Base-by-base conservation (phyloP, 2,329 filamentous ascomycete genomes). In the Sclerotinia trifoliorum region DNA sequence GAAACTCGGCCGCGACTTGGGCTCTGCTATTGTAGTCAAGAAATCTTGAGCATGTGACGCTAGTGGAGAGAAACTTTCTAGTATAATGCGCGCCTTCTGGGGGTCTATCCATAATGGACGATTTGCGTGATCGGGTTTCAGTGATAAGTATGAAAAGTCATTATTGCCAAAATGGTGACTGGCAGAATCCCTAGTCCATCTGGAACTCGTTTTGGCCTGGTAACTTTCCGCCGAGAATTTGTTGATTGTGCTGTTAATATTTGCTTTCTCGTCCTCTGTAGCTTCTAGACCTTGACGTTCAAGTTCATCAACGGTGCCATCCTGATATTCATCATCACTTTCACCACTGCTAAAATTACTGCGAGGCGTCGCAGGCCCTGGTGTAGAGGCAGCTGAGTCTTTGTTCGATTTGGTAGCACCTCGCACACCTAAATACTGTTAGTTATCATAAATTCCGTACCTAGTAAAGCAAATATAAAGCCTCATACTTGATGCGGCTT, bases 71-170 rank as follows among this genome's bases (percentile, higher is more conserved):
- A 97, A 98, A 74, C 93, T 96, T 82, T 99, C 94, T 55, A 98
- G 84, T 42, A 96, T 95, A 77, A 98, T 95, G 71, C 90, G 89
- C 48, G 92, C 93, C 77, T 91, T 92, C 58, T 90, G 83, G 2
- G 93, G 92, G 78, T 97, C 93, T 74, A 99, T 95, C 92, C 93
- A 98, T 69, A 98, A 84, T 21, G 95, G 95, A 21, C 95, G 89
- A 76, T 94, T 93, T 71, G 89, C 87, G 81, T 96, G 93, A 78
- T 98, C 94, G 4, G 90, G 87, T 80, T 97, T 98, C 72, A 97
- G 83, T 49, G 87, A 83, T 49, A 97, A 84, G 72, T 90, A 90
- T 61, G 92, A 94, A 78, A 95, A 95, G 79, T 99, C 77, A 32
- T 73, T 76, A 15, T 73, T 74, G n/a, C 74, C 74, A 72, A 78